A percentile compares a stretch with the other conserved stretches of the same genome.
phyloP scores from a whole-genome alignment of 768 basidiomycete genomes.

The Termitomyces sp. region DNA sequence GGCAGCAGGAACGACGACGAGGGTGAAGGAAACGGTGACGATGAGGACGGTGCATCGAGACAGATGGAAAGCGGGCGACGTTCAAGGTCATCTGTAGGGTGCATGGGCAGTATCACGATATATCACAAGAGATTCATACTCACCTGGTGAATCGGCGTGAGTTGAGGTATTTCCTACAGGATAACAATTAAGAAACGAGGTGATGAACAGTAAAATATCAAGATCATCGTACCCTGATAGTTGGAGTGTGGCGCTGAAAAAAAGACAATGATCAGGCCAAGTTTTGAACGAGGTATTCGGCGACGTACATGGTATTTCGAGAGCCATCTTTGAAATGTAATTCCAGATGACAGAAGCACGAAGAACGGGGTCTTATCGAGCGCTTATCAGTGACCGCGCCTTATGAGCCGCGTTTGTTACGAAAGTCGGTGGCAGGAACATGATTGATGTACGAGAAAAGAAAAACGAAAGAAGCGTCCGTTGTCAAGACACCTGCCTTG shows the following conservation, averaged over 20 bases:
- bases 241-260: neutral
- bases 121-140: neutral
- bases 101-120: too few species aligned
- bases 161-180: too few species aligned
- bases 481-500: too few species aligned
- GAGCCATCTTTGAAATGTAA: too few species aligned
- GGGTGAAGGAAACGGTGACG: constrained; percentile 54
- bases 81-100: neutral
- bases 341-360: too few species aligned
- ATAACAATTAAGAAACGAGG: neutral
- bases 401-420: too few species aligned
- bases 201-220: neutral
- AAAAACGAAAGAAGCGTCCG: too few species aligned
- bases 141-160: neutral
- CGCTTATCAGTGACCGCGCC: too few species aligned
- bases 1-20: constrained; percentile 65
- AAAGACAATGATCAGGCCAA: neutral
- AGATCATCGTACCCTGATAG: neutral
- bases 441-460: too few species aligned
- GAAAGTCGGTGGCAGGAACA: too few species aligned
- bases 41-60: constrained; percentile 37
- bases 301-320: neutral
- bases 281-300: neutral
- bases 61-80: constrained; percentile 27
- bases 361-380: too few species aligned